Conservation (phyloP, 345 rosid species). For the Angophora floribunda region DNA sequence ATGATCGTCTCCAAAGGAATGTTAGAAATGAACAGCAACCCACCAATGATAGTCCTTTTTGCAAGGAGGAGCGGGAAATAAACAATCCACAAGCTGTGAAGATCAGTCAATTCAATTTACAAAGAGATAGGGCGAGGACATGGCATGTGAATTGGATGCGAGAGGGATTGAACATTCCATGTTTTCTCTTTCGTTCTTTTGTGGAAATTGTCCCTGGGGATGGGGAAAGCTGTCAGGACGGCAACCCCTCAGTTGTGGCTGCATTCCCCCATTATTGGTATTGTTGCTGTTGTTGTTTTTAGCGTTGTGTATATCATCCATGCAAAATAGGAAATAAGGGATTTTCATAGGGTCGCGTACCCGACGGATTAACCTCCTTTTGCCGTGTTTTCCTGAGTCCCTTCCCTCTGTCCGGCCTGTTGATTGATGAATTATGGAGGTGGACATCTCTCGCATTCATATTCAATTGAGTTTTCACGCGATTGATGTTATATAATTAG, state of each 20-base stretch:
- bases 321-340: not conserved
- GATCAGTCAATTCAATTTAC: not conserved
- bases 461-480: not conserved
- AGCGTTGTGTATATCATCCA: not conserved
- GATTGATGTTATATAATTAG: not conserved
- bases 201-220: not conserved
- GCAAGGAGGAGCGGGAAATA: not conserved
- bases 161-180: not conserved
- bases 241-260: not conserved
- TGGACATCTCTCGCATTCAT: not conserved
- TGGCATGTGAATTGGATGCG: not conserved
- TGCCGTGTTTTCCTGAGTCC: not conserved
- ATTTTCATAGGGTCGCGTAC: not conserved
- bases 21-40: not conserved
- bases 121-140: not conserved
- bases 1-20: not conserved
- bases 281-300: not conserved
- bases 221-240: not conserved
- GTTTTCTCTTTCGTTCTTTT: not conserved
- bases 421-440: not conserved
- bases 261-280: not conserved
- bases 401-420: not conserved
- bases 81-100: not conserved
- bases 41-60: not conserved
- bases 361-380: not conserved